Percentiles rank a stretch among this genome's conserved stretches.
phyloP scores from a whole-genome alignment of 2,329 filamentous ascomycete genomes.

The Aureobasidium melanogenum region DNA sequence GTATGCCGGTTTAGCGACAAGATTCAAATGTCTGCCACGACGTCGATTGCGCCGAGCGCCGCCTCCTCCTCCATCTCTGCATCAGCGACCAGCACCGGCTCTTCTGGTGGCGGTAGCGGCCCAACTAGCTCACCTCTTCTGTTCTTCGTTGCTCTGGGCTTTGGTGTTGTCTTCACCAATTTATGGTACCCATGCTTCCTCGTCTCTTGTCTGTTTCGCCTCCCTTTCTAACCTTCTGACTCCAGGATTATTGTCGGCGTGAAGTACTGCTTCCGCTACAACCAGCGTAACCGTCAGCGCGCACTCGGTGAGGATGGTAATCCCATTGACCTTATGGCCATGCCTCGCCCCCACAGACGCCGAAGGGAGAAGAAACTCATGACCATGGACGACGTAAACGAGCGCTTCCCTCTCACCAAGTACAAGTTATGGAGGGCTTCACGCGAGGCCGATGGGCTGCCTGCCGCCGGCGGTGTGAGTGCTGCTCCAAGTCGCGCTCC shows the following conservation, averaged over 20 bases:
- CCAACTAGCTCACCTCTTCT: constrained; percentile 66
- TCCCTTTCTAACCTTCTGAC: background rate
- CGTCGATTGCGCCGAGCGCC: background rate
- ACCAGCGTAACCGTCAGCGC: constrained; percentile 79
- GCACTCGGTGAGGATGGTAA: constrained; percentile 68
- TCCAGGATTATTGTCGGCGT: constrained; percentile 97
- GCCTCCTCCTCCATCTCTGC: constrained; percentile 15
- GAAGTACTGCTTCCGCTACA: constrained; percentile 98
- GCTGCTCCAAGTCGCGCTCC: constrained; percentile 62
- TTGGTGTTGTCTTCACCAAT: constrained; percentile 97
- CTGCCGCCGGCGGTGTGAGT: constrained; percentile 75
- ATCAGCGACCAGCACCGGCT: constrained; percentile 15
- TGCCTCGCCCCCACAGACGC: constrained; percentile 77
- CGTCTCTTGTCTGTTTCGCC: background rate
- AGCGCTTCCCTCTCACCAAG: constrained; percentile 89
- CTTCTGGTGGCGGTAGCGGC: constrained; percentile 27
- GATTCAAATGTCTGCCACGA: constrained; percentile 9
- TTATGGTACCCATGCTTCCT: constrained; percentile 66
- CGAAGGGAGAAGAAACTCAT: constrained; percentile 96
- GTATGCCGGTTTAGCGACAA: constrained; percentile 2
- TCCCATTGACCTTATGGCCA: constrained; percentile 75
- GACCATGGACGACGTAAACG: constrained; percentile 98
- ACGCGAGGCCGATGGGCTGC: constrained; percentile 73
- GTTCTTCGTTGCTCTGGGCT: constrained; percentile 93
- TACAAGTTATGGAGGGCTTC: constrained; percentile 92